Evolutionary conservation across 2,329 filamentous ascomycete species (phyloP).

Genomic region (Colletotrichum agaves): DNA sequence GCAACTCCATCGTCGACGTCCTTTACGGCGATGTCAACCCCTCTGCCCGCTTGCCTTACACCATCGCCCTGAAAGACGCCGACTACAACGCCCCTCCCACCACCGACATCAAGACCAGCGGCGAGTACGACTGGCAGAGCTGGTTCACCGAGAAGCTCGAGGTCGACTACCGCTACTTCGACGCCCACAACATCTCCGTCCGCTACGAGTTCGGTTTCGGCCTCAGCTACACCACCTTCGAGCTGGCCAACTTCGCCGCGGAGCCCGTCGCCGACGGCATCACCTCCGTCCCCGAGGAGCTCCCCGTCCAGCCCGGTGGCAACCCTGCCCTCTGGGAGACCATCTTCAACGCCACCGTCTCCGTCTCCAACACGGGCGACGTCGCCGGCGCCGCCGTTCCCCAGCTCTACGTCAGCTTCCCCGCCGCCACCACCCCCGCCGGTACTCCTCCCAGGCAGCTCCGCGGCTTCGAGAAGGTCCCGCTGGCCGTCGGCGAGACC

Average conservation of each 20-base stretch:
- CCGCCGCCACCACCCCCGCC: constrained; percentile 46
- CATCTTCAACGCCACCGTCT: constrained; percentile 58
- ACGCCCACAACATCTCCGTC: constrained; percentile 67
- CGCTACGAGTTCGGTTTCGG: constrained; percentile 76
- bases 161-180: constrained; percentile 76
- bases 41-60: constrained; percentile 77
- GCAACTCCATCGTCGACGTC: constrained; percentile 73
- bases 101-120: constrained; percentile 50
- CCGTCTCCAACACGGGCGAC: constrained; percentile 62
- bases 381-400: constrained; percentile 61
- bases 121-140: constrained; percentile 54
- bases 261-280: constrained; percentile 40
- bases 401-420: constrained; percentile 65
- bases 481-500: constrained; percentile 53
- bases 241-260: constrained; percentile 52
- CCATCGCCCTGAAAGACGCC: constrained; percentile 68
- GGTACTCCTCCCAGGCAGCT: constrained; percentile 61
- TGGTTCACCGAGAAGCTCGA: constrained; percentile 72
- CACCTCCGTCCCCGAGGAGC: constrained; percentile 44
- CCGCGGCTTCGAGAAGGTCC: constrained; percentile 63
- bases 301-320: constrained; percentile 60
- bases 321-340: constrained; percentile 64
- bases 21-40: constrained; percentile 76
- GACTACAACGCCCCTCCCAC: constrained; percentile 57
- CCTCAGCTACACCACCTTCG: constrained; percentile 75